A percentile compares a stretch with the other conserved stretches of the same genome.
phyloP scores from a whole-genome alignment of 2,329 filamentous ascomycete species.

The Aspergillus vadensis region DNA sequence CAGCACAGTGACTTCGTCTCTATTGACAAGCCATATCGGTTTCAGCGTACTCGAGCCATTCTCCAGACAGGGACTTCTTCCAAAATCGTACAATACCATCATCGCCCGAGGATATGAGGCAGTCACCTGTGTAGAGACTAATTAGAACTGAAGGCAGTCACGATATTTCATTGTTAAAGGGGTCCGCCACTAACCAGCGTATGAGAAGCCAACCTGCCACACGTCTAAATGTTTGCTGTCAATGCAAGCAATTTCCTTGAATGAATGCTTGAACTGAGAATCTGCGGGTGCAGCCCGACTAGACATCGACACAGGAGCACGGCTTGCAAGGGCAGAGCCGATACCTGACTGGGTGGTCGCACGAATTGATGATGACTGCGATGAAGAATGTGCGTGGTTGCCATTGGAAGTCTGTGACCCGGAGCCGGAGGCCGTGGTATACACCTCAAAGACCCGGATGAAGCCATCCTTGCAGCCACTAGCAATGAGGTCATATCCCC shows the following conservation, averaged over 20 bases:
- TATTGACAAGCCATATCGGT: constrained; percentile 42
- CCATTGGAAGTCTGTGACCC: constrained; percentile 30
- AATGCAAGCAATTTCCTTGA: constrained; percentile 45
- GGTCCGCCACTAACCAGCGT: constrained; percentile 37
- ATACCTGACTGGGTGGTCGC: constrained; percentile 45
- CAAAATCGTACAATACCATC: constrained; percentile 47
- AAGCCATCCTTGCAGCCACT: constrained; percentile 91
- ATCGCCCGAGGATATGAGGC: constrained; percentile 47
- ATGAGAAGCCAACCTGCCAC: constrained; percentile 49
- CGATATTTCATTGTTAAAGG: background rate
- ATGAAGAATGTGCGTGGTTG: constrained; percentile 29
- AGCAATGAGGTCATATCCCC: constrained; percentile 86
- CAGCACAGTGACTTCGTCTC: constrained; percentile 3
- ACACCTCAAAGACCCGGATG: constrained; percentile 77
- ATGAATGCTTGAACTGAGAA: constrained; percentile 45
- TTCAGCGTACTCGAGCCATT: constrained; percentile 49
- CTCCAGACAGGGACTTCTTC: constrained; percentile 46
- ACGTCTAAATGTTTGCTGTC: constrained; percentile 49
- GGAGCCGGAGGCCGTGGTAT: constrained; percentile 37
- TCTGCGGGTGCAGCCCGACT: constrained; percentile 39
- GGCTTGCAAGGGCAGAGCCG: constrained; percentile 44
- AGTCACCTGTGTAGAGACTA: constrained; percentile 38
- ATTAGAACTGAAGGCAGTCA: background rate
- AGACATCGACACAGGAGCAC: constrained; percentile 31
- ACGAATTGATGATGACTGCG: constrained; percentile 33